phyloP scores from a whole-genome alignment of 2,329 filamentous ascomycete genomes.

The Colletotrichum aenigma region DNA sequence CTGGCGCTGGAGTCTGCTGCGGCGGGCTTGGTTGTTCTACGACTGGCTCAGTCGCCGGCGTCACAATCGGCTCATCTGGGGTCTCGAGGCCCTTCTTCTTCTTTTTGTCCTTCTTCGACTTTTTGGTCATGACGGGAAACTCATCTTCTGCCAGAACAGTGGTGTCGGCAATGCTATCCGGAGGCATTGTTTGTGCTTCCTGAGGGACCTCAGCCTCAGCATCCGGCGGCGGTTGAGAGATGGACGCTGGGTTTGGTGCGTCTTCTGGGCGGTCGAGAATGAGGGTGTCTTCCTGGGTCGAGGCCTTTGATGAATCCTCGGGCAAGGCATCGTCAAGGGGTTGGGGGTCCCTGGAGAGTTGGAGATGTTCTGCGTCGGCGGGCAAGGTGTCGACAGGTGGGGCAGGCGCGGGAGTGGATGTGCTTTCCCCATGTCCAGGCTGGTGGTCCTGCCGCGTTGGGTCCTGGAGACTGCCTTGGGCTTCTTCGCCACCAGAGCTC shows the following conservation, averaged over 20 bases:
- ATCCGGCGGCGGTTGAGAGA: neutral
- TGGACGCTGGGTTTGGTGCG: neutral
- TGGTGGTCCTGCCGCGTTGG: neutral
- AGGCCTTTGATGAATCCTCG: neutral
- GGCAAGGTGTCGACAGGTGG: neutral
- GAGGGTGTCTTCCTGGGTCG: neutral
- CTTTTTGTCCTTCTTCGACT: conserved; percentile 25
- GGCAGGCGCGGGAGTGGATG: neutral
- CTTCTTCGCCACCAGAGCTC: conserved; percentile 3
- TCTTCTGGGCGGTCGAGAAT: neutral
- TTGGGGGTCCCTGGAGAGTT: neutral
- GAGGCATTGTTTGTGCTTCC: neutral
- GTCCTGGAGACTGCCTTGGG: neutral
- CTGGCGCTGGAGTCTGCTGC: neutral
- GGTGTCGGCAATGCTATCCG: conserved; percentile 20
- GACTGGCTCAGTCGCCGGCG: neutral
- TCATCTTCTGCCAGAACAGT: conserved; percentile 23
- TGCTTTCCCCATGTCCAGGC: neutral
- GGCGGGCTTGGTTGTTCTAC: neutral
- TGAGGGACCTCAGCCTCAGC: neutral
- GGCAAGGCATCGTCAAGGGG: neutral
- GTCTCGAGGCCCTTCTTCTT: conserved; percentile 22
- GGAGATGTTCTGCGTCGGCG: neutral
- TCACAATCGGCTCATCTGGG: conserved; percentile 14
- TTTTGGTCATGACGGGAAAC: conserved; percentile 25